Percentiles rank a stretch among this genome's conserved stretches.
Evolutionary conservation across 768 basidiomycete species (phyloP).

Genomic region (Terana coerulea): DNA sequence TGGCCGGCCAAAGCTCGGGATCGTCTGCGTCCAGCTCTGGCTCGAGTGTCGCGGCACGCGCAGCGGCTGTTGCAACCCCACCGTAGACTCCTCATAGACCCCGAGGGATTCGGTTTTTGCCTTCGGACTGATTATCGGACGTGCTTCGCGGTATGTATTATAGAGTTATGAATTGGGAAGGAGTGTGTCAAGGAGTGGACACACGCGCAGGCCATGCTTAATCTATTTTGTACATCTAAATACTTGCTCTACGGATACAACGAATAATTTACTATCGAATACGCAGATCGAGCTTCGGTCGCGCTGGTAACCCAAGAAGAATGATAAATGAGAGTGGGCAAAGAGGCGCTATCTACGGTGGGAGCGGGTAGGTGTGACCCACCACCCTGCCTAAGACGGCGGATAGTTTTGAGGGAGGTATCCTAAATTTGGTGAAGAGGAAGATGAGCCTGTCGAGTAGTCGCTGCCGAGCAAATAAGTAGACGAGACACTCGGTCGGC

Average conservation of each 20-base stretch:
- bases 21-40: background rate
- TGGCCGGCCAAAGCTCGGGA: background rate
- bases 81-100: no score
- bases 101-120: no score
- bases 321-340: background rate
- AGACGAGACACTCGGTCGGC: background rate
- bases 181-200: no score
- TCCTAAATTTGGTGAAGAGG: background rate
- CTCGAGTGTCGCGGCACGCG: no score
- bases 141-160: no score
- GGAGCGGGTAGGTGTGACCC: background rate
- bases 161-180: no score
- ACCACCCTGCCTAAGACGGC: background rate
- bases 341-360: background rate
- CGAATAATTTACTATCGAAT: background rate
- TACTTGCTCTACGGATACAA: constrained; percentile 5
- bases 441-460: background rate
- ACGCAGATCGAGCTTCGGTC: background rate
- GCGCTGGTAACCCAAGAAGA: background rate
- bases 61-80: no score
- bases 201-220: background rate
- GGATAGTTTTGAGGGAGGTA: background rate
- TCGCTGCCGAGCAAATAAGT: background rate
- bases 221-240: constrained; percentile 6
- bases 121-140: no score